phyloP scores from a whole-genome alignment of 176 grass and related monocot genomes.

The Lolium perenne region DNA sequence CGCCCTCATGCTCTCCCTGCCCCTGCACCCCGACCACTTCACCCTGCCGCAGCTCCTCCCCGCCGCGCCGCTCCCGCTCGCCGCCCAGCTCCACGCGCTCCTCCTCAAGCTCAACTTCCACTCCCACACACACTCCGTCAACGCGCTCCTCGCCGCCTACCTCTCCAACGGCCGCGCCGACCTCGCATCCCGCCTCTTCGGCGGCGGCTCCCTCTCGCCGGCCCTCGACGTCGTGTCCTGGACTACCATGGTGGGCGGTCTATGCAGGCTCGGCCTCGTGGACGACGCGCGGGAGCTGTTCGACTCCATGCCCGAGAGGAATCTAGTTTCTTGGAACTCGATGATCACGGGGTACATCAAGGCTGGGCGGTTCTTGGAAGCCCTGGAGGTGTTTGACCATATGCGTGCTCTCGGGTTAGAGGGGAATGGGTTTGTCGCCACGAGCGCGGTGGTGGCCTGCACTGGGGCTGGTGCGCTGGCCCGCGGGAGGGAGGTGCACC shows the following conservation, averaged over 20 bases:
- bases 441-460: slow-evolving; percentile 70
- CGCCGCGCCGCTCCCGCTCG: slow-evolving; percentile 51
- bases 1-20: slow-evolving; percentile 55
- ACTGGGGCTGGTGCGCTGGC: slow-evolving; percentile 54
- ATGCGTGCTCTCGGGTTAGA: slow-evolving; percentile 56
- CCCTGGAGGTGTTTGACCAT: slow-evolving; percentile 67
- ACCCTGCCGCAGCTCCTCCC: slow-evolving; percentile 67
- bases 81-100: slow-evolving; percentile 69
- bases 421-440: slow-evolving; percentile 63
- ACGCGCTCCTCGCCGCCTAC: slow-evolving; percentile 73
- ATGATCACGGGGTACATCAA: slow-evolving; percentile 83
- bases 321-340: slow-evolving; percentile 80
- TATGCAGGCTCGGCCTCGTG: slow-evolving; percentile 58
- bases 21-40: slow-evolving; percentile 56
- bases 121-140: slow-evolving; percentile 60
- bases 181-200: slow-evolving; percentile 56
- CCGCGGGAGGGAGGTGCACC: slow-evolving; percentile 69
- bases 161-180: slow-evolving; percentile 50
- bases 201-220: background rate
- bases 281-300: slow-evolving; percentile 75
- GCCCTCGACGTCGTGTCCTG: slow-evolving; percentile 62
- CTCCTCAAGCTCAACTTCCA: slow-evolving; percentile 71
- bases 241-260: slow-evolving; percentile 81
- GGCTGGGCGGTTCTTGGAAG: slow-evolving; percentile 58
- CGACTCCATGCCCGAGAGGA: slow-evolving; percentile 75